phyloP scores from a whole-genome alignment of 805 yeast genomes.

The Ogataea methylovora region DNA sequence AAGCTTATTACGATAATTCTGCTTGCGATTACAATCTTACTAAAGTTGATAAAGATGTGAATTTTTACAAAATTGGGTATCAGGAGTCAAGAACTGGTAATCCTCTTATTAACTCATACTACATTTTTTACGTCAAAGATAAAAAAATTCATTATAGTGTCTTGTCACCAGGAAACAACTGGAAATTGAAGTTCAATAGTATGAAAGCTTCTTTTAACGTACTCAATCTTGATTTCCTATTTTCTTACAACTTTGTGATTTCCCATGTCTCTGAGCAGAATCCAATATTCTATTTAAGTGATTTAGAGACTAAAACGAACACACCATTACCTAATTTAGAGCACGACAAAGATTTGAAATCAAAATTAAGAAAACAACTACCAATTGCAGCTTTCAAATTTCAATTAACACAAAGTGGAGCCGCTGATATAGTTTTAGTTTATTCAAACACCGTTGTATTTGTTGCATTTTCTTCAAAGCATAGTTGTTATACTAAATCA shows the following conservation, averaged over 20 bases:
- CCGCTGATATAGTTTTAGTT: conserved; percentile 21
- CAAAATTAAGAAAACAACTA: conserved; percentile 12
- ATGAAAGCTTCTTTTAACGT: conserved; percentile 21
- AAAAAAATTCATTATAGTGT: conserved; percentile 28
- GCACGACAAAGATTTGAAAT: conserved; percentile 17
- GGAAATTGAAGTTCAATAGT: conserved; percentile 16
- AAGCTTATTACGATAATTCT: conserved; percentile 39
- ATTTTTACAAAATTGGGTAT: conserved; percentile 60
- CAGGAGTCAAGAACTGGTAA: conserved; percentile 57
- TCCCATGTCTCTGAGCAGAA: conserved; percentile 17
- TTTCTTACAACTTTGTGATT: conserved; percentile 22
- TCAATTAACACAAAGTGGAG: conserved; percentile 6
- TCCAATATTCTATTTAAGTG: conserved; percentile 22
- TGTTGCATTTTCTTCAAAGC: conserved; percentile 10
- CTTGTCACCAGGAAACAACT: conserved; percentile 18
- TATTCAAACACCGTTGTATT: conserved; percentile 20
- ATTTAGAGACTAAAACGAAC: conserved; percentile 19
- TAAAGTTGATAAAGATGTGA: conserved; percentile 33
- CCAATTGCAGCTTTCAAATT: conserved; percentile 22
- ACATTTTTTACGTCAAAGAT: conserved; percentile 50
- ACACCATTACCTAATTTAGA: conserved; percentile 15
- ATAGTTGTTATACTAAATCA: conserved; percentile 13
- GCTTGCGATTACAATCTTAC: conserved; percentile 27
- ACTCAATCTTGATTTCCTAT: conserved; percentile 14
- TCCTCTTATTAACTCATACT: conserved; percentile 47